Percentiles rank a stretch among this genome's conserved stretches.
Conservation (phyloP, 257 asterid species). For the Solanum stenotomum region DNA sequence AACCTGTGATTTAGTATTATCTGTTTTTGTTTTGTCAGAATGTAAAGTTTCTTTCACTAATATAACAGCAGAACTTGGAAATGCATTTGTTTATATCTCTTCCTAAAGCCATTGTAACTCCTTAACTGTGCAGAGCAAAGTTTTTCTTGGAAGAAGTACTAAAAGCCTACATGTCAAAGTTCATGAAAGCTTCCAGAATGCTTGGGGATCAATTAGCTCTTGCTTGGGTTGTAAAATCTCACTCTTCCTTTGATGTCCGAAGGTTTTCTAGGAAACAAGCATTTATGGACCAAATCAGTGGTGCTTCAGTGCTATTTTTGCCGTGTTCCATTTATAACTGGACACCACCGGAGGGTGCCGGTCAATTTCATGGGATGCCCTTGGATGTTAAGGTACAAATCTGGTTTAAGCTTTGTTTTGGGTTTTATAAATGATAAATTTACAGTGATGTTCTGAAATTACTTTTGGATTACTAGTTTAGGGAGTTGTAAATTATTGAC, state of each 20-base stretch:
- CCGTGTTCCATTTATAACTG: conserved; percentile 84
- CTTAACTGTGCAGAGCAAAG: conserved; percentile 46
- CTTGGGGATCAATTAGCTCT: conserved; percentile 97
- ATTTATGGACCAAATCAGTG: conserved; percentile 43
- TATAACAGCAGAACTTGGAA: not conserved
- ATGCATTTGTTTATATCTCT: not conserved
- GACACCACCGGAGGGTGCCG: conserved; percentile 99
- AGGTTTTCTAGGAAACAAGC: conserved; percentile 54
- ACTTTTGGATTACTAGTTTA: not conserved
- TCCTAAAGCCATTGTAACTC: not conserved
- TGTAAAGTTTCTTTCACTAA: not conserved
- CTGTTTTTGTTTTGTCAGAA: not conserved
- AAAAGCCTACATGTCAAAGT: conserved; percentile 43
- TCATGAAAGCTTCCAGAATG: conserved; percentile 87
- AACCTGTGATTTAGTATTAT: not conserved
- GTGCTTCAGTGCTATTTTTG: conserved; percentile 62
- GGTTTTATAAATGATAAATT: not conserved
- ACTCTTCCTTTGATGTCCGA: conserved; percentile 39
- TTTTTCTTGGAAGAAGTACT: conserved; percentile 62
- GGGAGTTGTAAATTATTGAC: not conserved
- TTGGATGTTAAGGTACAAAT: conserved; percentile 80
- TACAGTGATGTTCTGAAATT: not conserved
- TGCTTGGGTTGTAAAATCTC: conserved; percentile 68
- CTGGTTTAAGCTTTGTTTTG: not conserved
- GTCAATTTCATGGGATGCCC: conserved; percentile 97